phyloP scores from a whole-genome alignment of 345 rosid genomes.

The Alliaria petiolata region DNA sequence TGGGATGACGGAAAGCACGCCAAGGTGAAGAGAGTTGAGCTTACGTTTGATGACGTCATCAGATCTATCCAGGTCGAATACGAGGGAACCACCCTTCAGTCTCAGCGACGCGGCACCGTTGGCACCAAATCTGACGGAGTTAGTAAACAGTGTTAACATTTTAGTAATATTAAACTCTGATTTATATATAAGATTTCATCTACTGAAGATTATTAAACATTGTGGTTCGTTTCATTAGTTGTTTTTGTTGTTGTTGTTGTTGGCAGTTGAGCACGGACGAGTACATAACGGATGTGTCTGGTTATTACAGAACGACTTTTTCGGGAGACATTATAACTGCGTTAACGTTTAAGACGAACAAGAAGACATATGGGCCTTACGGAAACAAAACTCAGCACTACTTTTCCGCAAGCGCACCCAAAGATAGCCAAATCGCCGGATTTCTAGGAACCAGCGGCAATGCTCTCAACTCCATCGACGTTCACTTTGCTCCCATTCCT shows the following conservation, averaged over 20 bases:
- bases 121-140: conserved; percentile 17
- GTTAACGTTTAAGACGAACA: conserved; percentile 18
- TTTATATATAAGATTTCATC: too few species aligned
- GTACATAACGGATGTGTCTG: conserved; percentile 11
- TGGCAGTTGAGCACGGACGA: conserved; percentile 18
- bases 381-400: conserved; percentile 1
- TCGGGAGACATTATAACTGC: neutral
- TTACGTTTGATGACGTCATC: conserved; percentile 21
- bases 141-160: neutral
- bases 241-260: neutral
- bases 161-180: too few species aligned
- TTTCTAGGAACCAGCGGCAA: conserved; percentile 18
- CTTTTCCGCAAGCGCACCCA: conserved; percentile 11
- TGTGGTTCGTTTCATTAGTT: neutral
- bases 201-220: too few species aligned
- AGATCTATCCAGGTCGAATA: conserved; percentile 17
- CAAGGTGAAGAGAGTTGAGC: conserved; percentile 13
- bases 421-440: neutral
- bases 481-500: conserved; percentile 19
- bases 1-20: conserved; percentile 32
- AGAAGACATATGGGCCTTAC: conserved; percentile 22
- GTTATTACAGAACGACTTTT: neutral
- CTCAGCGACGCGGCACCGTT: conserved; percentile 12
- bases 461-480: conserved; percentile 22
- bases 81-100: neutral